phyloP scores from a whole-genome alignment of 495 filamentous ascomycete genomes.

The Filosporella fistucella region DNA sequence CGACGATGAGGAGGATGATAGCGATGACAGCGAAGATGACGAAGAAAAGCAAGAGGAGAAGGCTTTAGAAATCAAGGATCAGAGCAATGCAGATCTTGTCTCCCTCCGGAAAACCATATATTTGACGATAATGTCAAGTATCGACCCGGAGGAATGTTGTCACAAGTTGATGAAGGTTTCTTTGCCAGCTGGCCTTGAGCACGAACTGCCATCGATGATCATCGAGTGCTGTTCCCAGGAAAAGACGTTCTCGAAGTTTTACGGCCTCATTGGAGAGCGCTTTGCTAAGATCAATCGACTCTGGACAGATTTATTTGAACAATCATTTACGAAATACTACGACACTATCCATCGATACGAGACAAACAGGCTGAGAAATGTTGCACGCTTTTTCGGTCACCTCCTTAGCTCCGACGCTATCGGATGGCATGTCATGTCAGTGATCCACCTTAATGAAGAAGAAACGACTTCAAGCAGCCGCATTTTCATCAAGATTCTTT shows the following conservation, averaged over 20 bases:
- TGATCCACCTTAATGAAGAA: slow-evolving; percentile 89
- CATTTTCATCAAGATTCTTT: slow-evolving; percentile 97
- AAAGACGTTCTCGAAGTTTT: slow-evolving; percentile 94
- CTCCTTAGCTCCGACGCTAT: slow-evolving; percentile 82
- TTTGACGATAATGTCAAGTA: slow-evolving; percentile 91
- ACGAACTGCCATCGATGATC: slow-evolving; percentile 91
- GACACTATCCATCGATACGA: slow-evolving; percentile 97
- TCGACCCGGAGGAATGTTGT: slow-evolving; percentile 90
- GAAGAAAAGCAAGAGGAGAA: slow-evolving; percentile 65
- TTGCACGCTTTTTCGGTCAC: slow-evolving; percentile 92
- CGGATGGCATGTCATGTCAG: slow-evolving; percentile 83
- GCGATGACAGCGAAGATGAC: slow-evolving; percentile 75
- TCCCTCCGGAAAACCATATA: slow-evolving; percentile 94
- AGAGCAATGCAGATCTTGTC: slow-evolving; percentile 91
- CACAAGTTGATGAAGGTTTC: slow-evolving; percentile 94
- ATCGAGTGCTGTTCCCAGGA: slow-evolving; percentile 95
- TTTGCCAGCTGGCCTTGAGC: slow-evolving; percentile 81
- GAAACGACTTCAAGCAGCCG: slow-evolving; percentile 92
- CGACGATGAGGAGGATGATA: slow-evolving; percentile 66
- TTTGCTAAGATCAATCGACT: slow-evolving; percentile 93
- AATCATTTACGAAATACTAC: slow-evolving; percentile 87
- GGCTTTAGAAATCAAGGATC: slow-evolving; percentile 91
- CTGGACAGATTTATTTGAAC: slow-evolving; percentile 89
- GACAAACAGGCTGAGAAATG: slow-evolving; percentile 89
- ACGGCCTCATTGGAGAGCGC: slow-evolving; percentile 86